Evolutionary conservation across 2,329 filamentous ascomycete species (phyloP), one percentile per base, ranked within the genome.

Genomic region (Diaporthe citrichinensis): DNA sequence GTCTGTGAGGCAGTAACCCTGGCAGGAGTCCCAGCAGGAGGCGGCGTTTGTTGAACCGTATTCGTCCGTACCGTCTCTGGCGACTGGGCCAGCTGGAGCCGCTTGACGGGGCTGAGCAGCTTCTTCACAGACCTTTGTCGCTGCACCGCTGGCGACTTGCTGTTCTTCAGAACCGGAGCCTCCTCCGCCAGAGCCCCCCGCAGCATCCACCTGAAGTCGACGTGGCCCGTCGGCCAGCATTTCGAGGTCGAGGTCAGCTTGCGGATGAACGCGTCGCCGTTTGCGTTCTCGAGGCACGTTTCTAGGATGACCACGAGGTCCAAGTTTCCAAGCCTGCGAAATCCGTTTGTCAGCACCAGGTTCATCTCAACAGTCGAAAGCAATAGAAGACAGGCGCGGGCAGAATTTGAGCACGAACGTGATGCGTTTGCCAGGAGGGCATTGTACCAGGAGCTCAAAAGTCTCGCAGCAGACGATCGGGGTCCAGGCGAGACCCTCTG

Each of bases 261-360:
- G 8, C 46, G 44, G 44, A 62, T 23, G 41, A 72, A 53, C 3
- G 58, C 28, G 44, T 12, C 31, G 57, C 49, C 71, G 46, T 31
- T 53, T 62, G 71, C 31, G 20, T 41, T 46, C 71, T 72, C 71
- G 39, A 72, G 44, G 71, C 71, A 72, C n/a, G 46, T 53, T 28
- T 62, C n/a, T 4, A 72, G 46, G 25, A 72, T 72, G 57, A 62
- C 25, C 34, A 6, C n/a, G 3, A 72, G 7, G n/a, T 72, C 71
- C 53, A 72, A n/a, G 36, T 72, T 72, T n/a, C 71, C 71, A 44
- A 72, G 71, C 7, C 71, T 72, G 31, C 31, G 14, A 15, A 31
- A 14, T 31, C 3, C 12, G 4, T 49, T 14, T 31, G 34, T 59
- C 36, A 49, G 36, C 14, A 36, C 23, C 20, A 51, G 9, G 9